Conservation (phyloP, 805 yeast species). For the Lipomyces sp. region DNA sequence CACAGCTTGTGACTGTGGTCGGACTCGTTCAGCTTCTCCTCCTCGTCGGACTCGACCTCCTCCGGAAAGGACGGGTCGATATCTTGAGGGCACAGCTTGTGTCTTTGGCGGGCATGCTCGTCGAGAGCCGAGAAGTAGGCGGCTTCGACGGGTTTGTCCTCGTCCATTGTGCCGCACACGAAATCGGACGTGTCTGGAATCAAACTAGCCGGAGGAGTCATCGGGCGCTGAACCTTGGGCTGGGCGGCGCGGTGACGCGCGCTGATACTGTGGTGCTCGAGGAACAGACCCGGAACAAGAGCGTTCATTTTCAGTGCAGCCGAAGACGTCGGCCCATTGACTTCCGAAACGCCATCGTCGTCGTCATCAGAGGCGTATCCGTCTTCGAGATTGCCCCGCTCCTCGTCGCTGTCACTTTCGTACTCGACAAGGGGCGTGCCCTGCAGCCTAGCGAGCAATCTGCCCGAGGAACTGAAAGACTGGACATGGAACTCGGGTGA, state of each 20-base stretch:
- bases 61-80: slow-evolving; percentile 34
- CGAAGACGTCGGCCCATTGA: not conserved
- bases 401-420: slow-evolving; percentile 14
- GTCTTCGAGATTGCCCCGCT: slow-evolving; percentile 16
- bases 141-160: slow-evolving; percentile 30
- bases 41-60: slow-evolving; percentile 23
- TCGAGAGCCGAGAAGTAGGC: slow-evolving; percentile 30
- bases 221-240: slow-evolving; percentile 20
- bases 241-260: too few species aligned
- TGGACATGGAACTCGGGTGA: not conserved
- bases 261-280: not conserved
- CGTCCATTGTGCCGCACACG: slow-evolving; percentile 33
- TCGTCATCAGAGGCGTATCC: slow-evolving; percentile 27
- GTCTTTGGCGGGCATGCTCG: slow-evolving; percentile 13
- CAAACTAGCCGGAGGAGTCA: slow-evolving; percentile 29
- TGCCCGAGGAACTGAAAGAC: not conserved
- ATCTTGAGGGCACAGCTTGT: slow-evolving; percentile 29
- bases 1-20: not conserved
- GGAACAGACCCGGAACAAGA: not conserved
- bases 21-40: not conserved
- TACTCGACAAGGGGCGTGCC: slow-evolving; percentile 16
- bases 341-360: slow-evolving; percentile 6
- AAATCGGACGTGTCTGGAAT: slow-evolving; percentile 33
- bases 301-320: not conserved
- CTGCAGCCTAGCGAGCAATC: slow-evolving; percentile 10